Percentiles rank a stretch among this genome's conserved stretches.
Conservation (phyloP, 495 filamentous ascomycete genomes). For the Penicillium dipodomyicola region DNA sequence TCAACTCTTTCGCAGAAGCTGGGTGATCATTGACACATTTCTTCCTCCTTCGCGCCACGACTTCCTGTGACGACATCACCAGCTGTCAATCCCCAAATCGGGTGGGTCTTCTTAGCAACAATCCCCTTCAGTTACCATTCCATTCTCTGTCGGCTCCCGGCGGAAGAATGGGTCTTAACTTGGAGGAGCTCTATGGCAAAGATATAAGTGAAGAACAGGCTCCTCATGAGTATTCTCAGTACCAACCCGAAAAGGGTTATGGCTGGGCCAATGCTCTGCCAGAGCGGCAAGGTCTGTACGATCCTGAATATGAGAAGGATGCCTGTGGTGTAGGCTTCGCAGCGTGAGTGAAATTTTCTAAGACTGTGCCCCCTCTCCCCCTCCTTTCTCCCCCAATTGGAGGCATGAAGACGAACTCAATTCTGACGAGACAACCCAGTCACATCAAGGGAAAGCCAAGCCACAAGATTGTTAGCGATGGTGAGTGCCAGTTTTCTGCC, state of each 20-base stretch:
- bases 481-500: slow-evolving; percentile 50
- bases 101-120: slow-evolving; percentile 23
- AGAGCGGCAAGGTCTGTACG: slow-evolving; percentile 97
- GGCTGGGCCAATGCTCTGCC: slow-evolving; percentile 96
- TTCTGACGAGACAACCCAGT: slow-evolving; percentile 41
- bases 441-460: slow-evolving; percentile 96
- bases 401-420: slow-evolving; percentile 7
- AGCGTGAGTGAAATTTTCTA: slow-evolving; percentile 62
- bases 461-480: slow-evolving; percentile 99
- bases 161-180: slow-evolving; percentile 67
- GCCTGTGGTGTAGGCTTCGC: slow-evolving; percentile 99
- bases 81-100: slow-evolving; percentile 15
- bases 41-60: slow-evolving; percentile 22
- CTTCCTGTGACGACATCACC: slow-evolving; percentile 34
- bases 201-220: slow-evolving; percentile 59
- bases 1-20: slow-evolving; percentile 29
- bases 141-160: slow-evolving; percentile 48
- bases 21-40: slow-evolving; percentile 21
- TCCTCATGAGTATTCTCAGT: slow-evolving; percentile 68
- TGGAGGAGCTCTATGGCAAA: slow-evolving; percentile 64
- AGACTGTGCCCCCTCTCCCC: background rate
- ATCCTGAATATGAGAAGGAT: slow-evolving; percentile 97
- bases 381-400: background rate
- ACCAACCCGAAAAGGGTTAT: slow-evolving; percentile 79
- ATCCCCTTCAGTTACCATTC: slow-evolving; percentile 19